Conservation (phyloP, 2,329 filamentous ascomycete genomes). For the Penicillium sp. region DNA sequence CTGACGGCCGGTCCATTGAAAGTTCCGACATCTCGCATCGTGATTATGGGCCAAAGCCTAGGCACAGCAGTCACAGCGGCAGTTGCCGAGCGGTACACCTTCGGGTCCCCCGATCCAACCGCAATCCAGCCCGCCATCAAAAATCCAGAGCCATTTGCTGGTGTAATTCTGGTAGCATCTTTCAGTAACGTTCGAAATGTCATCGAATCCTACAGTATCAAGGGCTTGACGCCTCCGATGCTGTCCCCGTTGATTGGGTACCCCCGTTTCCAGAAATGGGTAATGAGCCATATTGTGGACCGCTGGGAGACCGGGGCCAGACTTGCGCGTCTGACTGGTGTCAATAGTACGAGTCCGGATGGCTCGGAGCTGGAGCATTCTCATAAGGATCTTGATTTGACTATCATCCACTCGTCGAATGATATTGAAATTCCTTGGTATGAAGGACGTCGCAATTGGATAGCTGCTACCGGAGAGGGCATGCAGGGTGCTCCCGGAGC, state of each 20-base stretch:
- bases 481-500: constrained; percentile 25
- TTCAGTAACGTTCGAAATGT: constrained; percentile 74
- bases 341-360: constrained; percentile 30
- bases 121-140: constrained; percentile 43
- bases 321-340: constrained; percentile 48
- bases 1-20: constrained; percentile 55
- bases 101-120: constrained; percentile 33
- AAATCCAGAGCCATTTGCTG: constrained; percentile 65
- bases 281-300: constrained; percentile 68
- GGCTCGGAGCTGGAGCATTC: constrained; percentile 54
- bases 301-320: constrained; percentile 73
- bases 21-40: constrained; percentile 68
- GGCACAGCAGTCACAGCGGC: constrained; percentile 81
- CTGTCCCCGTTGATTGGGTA: constrained; percentile 71
- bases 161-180: constrained; percentile 73
- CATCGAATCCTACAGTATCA: constrained; percentile 73
- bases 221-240: constrained; percentile 70
- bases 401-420: constrained; percentile 74
- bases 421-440: constrained; percentile 78
- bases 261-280: constrained; percentile 60
- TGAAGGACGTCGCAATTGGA: constrained; percentile 43
- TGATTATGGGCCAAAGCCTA: constrained; percentile 81
- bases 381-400: constrained; percentile 58
- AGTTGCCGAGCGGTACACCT: constrained; percentile 69
- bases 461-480: constrained; percentile 33